A percentile compares a stretch with the other conserved stretches of the same genome.
Evolutionary conservation across 768 basidiomycete genomes (phyloP).

Genomic region (Phlegmacium glaucopus): DNA sequence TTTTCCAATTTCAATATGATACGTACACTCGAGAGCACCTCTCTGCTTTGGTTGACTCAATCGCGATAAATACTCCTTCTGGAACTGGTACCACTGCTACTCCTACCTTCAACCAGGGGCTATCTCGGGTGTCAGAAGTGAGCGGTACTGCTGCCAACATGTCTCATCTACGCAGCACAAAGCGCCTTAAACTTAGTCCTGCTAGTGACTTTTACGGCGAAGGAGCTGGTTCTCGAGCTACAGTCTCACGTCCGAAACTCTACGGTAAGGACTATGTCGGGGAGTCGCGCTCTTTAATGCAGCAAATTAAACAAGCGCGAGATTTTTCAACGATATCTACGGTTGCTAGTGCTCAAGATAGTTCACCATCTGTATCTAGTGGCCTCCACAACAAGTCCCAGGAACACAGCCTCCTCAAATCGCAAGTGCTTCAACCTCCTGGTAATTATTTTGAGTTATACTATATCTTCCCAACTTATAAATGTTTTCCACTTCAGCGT

Average conservation of each 20-base stretch:
- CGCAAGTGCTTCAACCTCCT: conserved; percentile 1
- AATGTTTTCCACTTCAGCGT: conserved; percentile 16
- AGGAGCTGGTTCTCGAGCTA: conserved; percentile 42
- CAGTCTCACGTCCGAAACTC: conserved; percentile 45
- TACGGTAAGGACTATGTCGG: conserved; percentile 69
- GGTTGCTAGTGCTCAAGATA: conserved; percentile 39
- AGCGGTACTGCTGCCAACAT: conserved; percentile 35
- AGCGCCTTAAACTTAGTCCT: conserved; percentile 78
- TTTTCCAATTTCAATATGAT: conserved; percentile 95
- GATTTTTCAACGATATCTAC: conserved; percentile 78
- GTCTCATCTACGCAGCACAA: conserved; percentile 67
- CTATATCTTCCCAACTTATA: background rate
- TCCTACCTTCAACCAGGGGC: conserved; percentile 38
- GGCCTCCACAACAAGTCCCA: conserved; percentile 5
- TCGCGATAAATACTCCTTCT: conserved; percentile 77
- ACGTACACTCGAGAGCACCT: conserved; percentile 95
- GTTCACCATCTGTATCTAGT: conserved; percentile 19
- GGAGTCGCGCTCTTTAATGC: conserved; percentile 75
- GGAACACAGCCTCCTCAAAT: conserved; percentile 6
- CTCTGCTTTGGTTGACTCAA: conserved; percentile 91
- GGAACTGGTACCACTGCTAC: conserved; percentile 47
- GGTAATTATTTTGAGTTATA: conserved; percentile 1
- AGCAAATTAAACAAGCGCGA: conserved; percentile 73
- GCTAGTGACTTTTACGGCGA: conserved; percentile 54
- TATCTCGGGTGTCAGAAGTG: conserved; percentile 48